Conservation (phyloP, 805 yeast species). For the Saccharomyces paradoxus region DNA sequence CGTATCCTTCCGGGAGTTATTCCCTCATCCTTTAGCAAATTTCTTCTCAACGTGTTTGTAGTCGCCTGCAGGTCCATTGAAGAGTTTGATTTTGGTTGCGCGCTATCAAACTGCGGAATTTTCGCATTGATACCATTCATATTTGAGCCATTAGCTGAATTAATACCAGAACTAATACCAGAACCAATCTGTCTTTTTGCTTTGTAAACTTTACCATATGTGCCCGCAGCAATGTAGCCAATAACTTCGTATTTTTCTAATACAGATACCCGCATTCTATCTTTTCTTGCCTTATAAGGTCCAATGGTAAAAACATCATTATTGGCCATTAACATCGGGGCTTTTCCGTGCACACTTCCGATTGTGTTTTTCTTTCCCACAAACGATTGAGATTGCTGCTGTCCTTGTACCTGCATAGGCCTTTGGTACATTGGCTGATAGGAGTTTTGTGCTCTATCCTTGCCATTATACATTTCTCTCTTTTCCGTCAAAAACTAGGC, state of each 20-base stretch:
- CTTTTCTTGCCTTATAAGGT: slow-evolving; percentile 57
- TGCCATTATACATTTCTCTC: slow-evolving; percentile 6
- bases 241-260: slow-evolving; percentile 77
- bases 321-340: slow-evolving; percentile 47
- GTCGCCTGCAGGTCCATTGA: not conserved
- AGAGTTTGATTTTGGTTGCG: not conserved
- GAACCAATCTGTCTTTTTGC: slow-evolving; percentile 42
- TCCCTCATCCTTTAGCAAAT: not conserved
- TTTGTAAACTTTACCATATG: slow-evolving; percentile 94
- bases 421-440: slow-evolving; percentile 9
- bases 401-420: slow-evolving; percentile 8
- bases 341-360: slow-evolving; percentile 22
- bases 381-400: slow-evolving; percentile 9
- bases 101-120: not conserved
- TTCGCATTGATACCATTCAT: slow-evolving; percentile 12
- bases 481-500: not conserved
- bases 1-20: not conserved
- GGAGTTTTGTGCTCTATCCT: slow-evolving; percentile 6
- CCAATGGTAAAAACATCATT: slow-evolving; percentile 46
- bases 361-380: slow-evolving; percentile 5
- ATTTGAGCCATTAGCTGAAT: slow-evolving; percentile 2
- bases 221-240: slow-evolving; percentile 97
- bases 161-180: slow-evolving; percentile 1
- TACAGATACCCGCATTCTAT: slow-evolving; percentile 60
- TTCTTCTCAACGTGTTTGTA: not conserved